Base-by-base conservation (phyloP, 140 eudicot genomes). In the Senecio squalidus region DNA sequence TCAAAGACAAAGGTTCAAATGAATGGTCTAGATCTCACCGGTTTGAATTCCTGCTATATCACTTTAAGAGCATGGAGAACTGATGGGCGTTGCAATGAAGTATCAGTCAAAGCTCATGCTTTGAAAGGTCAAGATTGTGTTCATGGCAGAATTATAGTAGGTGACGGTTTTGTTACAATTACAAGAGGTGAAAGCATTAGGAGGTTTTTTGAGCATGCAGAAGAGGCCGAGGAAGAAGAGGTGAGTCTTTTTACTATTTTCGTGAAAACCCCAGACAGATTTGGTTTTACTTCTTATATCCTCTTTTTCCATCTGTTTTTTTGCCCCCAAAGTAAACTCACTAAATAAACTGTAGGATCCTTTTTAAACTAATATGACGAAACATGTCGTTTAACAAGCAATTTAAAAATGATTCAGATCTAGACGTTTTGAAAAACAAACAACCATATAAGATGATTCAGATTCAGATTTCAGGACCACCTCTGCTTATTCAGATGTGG, bases 221-320 rank as follows among this genome's bases (percentile, higher is more conserved):
- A 93, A 75, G 96, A 88, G 70, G 94, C 89, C 8, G 96, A 93
- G 72, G 99, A 93, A 80, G 99, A 93, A 77, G 99, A 88, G 96
- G 99, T 85, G 57, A 14, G 61, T 25, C 34, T 9, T 8, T 41
- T 34, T 10, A 14, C 4, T 2, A 13, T 36, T 4, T 11, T 38
- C 34, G 23, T 58, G 23, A 11, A 17, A n/a, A n/a, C n/a, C n/a
- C n/a, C n/a, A n/a, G n/a, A n/a, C n/a, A n/a, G n/a, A n/a, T n/a
- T n/a, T n/a, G n/a, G n/a, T n/a, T n/a, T n/a, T n/a, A n/a, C n/a
- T n/a, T n/a, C n/a, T n/a, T n/a, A n/a, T n/a, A n/a, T n/a, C n/a
- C n/a, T n/a, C n/a, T n/a, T n/a, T n/a, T n/a, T n/a, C n/a, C n/a
- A n/a, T n/a, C n/a, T n/a, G n/a, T n/a, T n/a, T n/a, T n/a, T n/a